These are phyloP conservation scores for Melastoma candidum DNA, from an alignment of 441 rosid species.

Conservation along the genomic window DNA sequence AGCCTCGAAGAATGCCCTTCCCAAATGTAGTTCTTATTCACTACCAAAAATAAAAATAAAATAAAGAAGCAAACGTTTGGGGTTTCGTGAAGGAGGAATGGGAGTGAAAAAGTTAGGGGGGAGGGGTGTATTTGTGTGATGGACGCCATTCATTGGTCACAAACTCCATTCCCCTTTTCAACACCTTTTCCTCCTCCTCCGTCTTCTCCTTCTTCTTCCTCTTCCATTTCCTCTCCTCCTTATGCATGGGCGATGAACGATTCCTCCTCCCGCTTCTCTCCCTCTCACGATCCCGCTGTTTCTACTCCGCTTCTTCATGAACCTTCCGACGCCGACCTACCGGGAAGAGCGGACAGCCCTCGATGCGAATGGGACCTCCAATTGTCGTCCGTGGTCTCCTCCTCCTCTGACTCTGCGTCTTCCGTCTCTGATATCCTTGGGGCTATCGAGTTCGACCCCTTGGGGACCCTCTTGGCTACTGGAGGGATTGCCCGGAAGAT, in stretches of 20 bases:
- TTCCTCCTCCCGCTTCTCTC: constrained; percentile 10
- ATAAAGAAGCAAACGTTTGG: too few species aligned
- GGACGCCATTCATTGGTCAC: constrained; percentile 29
- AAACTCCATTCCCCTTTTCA: constrained; percentile 15
- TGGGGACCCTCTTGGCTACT: constrained; percentile 46
- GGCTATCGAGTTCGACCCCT: constrained; percentile 61
- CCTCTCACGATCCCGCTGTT: not conserved
- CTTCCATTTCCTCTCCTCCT: constrained; percentile 1
- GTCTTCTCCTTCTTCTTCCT: constrained; percentile 8
- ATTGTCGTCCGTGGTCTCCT: constrained; percentile 38
- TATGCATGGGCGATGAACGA: constrained; percentile 42
- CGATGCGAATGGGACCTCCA: constrained; percentile 65
- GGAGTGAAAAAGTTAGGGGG: too few species aligned
- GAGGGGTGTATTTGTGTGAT: not conserved
- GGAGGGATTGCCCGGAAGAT: constrained; percentile 88
- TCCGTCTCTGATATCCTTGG: constrained; percentile 56
- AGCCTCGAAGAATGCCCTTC: too few species aligned
- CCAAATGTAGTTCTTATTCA: too few species aligned
- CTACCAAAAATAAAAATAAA: too few species aligned
- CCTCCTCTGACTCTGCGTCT: constrained; percentile 16
- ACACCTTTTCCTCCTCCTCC: constrained; percentile 1
- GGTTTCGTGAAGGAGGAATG: too few species aligned
- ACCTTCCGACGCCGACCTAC: not conserved
- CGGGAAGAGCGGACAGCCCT: constrained; percentile 15
- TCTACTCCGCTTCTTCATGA: not conserved